Evolutionary conservation across 2,329 filamentous ascomycete genomes (phyloP).

Genomic region (Aspergillus puulaauensis): DNA sequence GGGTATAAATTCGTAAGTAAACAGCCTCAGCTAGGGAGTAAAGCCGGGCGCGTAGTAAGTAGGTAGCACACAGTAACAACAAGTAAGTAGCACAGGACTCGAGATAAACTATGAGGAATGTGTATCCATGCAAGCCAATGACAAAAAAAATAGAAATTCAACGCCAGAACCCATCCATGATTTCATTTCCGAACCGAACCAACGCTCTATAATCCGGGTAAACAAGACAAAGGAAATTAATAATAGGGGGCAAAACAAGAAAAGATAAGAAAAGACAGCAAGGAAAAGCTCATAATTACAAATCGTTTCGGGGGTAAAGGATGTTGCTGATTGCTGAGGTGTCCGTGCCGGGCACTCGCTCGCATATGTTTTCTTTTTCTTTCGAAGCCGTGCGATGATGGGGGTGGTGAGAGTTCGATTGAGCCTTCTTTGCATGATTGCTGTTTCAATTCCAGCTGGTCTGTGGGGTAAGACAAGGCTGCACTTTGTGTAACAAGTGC

Average conservation of each 20-base stretch:
- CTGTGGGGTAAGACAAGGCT: slow-evolving; percentile 1
- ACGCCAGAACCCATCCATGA: not conserved
- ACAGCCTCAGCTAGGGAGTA: not conserved
- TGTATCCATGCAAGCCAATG: not conserved
- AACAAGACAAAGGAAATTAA: not conserved
- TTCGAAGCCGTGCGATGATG: not conserved
- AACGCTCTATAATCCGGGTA: slow-evolving; percentile 1
- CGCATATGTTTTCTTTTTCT: not conserved
- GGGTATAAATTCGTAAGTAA: not conserved
- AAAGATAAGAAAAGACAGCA: not conserved
- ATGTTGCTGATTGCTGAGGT: not conserved
- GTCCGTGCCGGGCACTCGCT: not conserved
- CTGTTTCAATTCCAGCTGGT: not conserved
- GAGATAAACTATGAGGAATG: no score
- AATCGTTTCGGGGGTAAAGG: not conserved
- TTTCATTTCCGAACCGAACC: not conserved
- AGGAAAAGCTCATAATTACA: slow-evolving; percentile 3
- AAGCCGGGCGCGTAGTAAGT: not conserved
- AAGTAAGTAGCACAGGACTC: not conserved
- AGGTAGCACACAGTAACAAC: not conserved
- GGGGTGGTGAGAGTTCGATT: not conserved
- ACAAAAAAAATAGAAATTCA: not conserved
- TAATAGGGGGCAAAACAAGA: not conserved
- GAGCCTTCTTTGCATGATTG: not conserved
- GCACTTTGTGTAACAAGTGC: not conserved